Base-by-base conservation (phyloP, 345 rosid genomes). In the Populus deltoides region DNA sequence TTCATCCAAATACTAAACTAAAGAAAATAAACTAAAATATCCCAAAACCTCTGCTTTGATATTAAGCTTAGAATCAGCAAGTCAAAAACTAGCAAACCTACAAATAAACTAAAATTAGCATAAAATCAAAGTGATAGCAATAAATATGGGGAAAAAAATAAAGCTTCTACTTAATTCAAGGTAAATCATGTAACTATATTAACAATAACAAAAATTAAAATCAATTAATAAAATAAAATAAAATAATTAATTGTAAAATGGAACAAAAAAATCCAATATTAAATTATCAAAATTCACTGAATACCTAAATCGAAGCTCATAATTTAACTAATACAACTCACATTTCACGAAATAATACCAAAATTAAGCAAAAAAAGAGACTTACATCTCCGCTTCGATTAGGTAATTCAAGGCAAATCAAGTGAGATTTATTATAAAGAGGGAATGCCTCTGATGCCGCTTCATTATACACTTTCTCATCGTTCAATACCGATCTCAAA, bases 401-500 rank as follows among this genome's bases (percentile, higher is more conserved):
- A 25, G 97, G 93, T 85, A 96, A 85, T 79, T 89, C 91, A 61
- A 96, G 95, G 88, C 88, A 89, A 83, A 96, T 90, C 95, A 96
- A 81, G 85, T 94, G 98, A 83, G 95, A 84, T 81, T 96, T 93
- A 85, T 92, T 93, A 81, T 92, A 96, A 22, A 85, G 62, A 45
- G 99, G 92, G 79, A 93, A 96, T 17, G 97, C 92, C 76, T 96
- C 97, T 62, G 81, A 81, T 16, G 94, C 94, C n/a, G 97, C 97
- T 74, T 91, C 97, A 6, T 86, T 77, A 74, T 88, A 96, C 51
- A 90, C 92, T 53, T 79, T 79, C 25, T 91, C 95, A 72, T 90
- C 92, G 73, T 86, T 86, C 81, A 96, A 78, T 78, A 94, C 94
- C 77, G 87, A 81, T 80, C 87, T 89, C 80, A 96, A 88, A 86